Percentiles rank a stretch among this genome's conserved stretches.
These are phyloP conservation scores for Pelargonium exstipulatum DNA, from an alignment of 441 rosid species.

Conservation along the genomic window DNA sequence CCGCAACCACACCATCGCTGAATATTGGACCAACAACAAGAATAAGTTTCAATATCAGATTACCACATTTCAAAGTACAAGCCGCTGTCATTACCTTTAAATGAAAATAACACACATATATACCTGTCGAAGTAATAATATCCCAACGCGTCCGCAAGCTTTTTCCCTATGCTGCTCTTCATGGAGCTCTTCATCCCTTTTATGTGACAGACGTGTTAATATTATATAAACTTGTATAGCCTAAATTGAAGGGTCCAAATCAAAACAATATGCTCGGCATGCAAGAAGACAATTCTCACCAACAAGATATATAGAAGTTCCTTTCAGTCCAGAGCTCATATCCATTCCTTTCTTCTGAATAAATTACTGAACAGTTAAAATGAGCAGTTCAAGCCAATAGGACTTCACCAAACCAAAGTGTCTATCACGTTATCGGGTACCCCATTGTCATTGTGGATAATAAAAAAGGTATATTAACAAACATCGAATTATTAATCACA, in stretches of 20 bases:
- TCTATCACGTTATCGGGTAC: background rate
- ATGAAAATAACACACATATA: slow-evolving; percentile 4
- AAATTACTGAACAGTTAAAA: slow-evolving; percentile 27
- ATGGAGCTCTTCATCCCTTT: slow-evolving; percentile 64
- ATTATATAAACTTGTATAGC: slow-evolving; percentile 1
- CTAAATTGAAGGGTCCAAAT: background rate
- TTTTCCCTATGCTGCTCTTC: slow-evolving; percentile 50
- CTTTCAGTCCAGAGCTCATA: slow-evolving; percentile 52
- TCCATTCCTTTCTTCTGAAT: slow-evolving; percentile 63
- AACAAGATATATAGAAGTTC: slow-evolving; percentile 69
- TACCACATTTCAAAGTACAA: background rate
- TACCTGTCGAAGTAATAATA: slow-evolving; percentile 85
- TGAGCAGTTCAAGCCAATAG: slow-evolving; percentile 22
- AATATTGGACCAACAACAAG: slow-evolving; percentile 18
- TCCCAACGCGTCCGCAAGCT: slow-evolving; percentile 59
- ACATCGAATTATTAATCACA: background rate
- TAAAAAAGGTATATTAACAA: background rate
- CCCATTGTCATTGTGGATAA: background rate
- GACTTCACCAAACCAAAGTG: slow-evolving; percentile 2
- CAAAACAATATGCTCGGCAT: slow-evolving; percentile 5
- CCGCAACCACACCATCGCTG: slow-evolving; percentile 74
- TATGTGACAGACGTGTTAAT: slow-evolving; percentile 13
- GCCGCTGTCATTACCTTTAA: background rate
- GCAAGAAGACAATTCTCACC: slow-evolving; percentile 42
- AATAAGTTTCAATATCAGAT: background rate